These are phyloP conservation scores for Hypoxylon sp. DNA, from an alignment of 2,329 filamentous ascomycete genomes.

Conservation along the genomic window DNA sequence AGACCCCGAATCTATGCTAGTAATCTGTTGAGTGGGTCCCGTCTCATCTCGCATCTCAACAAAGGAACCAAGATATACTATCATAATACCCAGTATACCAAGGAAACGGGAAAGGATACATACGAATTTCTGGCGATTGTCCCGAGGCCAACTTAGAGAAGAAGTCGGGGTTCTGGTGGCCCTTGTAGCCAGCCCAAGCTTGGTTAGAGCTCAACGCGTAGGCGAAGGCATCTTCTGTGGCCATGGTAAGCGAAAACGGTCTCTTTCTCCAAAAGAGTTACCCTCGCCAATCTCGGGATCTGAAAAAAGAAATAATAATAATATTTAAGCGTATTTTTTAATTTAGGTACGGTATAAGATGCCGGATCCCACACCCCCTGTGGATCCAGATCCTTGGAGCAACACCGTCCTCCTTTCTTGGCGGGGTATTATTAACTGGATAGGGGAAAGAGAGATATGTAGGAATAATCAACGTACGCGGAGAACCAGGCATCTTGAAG, in stretches of 20 bases:
- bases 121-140: constrained; percentile 75
- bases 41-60: constrained; percentile 40
- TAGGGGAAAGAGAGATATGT: constrained; percentile 5
- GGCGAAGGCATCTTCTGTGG: constrained; percentile 70
- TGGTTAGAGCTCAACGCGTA: constrained; percentile 78
- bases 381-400: constrained; percentile 40
- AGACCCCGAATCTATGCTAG: constrained; percentile 34
- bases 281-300: constrained; percentile 40
- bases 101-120: constrained; percentile 49
- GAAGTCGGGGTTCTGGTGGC: constrained; percentile 77
- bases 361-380: constrained; percentile 35
- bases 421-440: constrained; percentile 28
- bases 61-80: constrained; percentile 17
- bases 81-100: constrained; percentile 15
- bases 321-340: constrained; percentile 39
- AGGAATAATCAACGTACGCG: constrained; percentile 37
- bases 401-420: constrained; percentile 31
- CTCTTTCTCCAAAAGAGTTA: constrained; percentile 18
- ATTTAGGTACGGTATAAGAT: constrained; percentile 22
- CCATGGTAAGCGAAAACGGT: constrained; percentile 50
- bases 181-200: constrained; percentile 77
- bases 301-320: constrained; percentile 23
- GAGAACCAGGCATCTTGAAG: constrained; percentile 42
- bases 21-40: constrained; percentile 44
- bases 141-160: constrained; percentile 77